Conservation (phyloP, 768 basidiomycete genomes). For the Kondoa malvinella region DNA sequence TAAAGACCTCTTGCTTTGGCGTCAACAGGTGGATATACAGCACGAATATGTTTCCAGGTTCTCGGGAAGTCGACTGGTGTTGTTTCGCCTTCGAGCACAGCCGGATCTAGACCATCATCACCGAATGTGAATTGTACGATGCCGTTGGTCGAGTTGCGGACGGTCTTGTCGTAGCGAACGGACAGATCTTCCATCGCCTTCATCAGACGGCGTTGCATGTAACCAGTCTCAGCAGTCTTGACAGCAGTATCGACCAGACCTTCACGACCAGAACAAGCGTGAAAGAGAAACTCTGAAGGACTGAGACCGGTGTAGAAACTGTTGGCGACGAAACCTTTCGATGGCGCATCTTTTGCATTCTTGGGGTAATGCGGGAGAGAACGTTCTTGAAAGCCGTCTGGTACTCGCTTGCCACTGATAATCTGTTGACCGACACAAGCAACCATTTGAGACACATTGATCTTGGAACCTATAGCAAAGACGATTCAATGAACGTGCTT, state of each 20-base stretch:
- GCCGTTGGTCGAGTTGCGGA: conserved; percentile 82
- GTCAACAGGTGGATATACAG: conserved; percentile 38
- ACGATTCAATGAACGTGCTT: too few species aligned
- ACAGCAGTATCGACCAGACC: conserved; percentile 98
- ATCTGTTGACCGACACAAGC: conserved; percentile 99
- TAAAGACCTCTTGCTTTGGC: conserved; percentile 45
- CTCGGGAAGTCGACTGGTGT: conserved; percentile 79
- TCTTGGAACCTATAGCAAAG: conserved; percentile 80
- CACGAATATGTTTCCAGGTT: conserved; percentile 69
- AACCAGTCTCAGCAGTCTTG: conserved; percentile 98
- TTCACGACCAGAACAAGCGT: conserved; percentile 96
- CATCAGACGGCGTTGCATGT: conserved; percentile 98
- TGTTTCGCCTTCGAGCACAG: conserved; percentile 85
- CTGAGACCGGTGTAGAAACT: conserved; percentile 83
- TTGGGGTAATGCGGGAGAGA: conserved; percentile 98
- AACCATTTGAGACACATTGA: conserved; percentile 99
- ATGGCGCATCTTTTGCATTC: conserved; percentile 85
- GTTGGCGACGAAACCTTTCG: conserved; percentile 95
- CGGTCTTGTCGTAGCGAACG: conserved; percentile 86
- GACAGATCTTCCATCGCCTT: conserved; percentile 95
- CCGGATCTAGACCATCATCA: conserved; percentile 92
- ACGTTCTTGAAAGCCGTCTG: conserved; percentile 96
- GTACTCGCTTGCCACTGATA: conserved; percentile 92
- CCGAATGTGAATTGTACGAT: conserved; percentile 95
- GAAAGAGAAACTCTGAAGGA: conserved; percentile 94